Conservation (phyloP, 345 rosid genomes). For the Dovyalis caffra region DNA sequence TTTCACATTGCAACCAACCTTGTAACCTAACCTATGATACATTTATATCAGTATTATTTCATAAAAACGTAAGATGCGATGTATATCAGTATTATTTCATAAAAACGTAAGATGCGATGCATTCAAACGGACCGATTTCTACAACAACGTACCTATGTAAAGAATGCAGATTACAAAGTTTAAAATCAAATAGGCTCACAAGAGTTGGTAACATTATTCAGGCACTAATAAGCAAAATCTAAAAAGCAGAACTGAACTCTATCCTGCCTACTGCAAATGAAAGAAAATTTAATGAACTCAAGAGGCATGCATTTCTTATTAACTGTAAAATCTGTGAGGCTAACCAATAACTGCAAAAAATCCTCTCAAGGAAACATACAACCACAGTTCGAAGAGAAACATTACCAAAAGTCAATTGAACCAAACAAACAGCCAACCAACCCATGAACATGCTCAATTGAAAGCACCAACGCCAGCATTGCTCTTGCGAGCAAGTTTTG, state of each 20-base stretch:
- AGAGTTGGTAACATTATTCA: slow-evolving; percentile 1
- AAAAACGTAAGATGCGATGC: background rate
- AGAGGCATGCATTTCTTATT: slow-evolving; percentile 52
- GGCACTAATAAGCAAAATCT: background rate
- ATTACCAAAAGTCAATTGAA: slow-evolving; percentile 19
- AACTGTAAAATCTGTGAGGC: slow-evolving; percentile 25
- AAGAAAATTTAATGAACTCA: background rate
- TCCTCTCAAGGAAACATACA: slow-evolving; percentile 18
- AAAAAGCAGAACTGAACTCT: background rate
- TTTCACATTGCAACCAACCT: background rate
- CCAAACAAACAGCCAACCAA: slow-evolving; percentile 15
- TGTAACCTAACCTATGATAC: background rate
- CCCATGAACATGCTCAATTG: slow-evolving; percentile 37
- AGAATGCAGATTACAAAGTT: background rate
- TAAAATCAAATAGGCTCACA: background rate
- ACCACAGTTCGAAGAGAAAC: slow-evolving; percentile 23
- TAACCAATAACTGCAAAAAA: slow-evolving; percentile 25
- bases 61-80: background rate
- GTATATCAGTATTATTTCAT: background rate
- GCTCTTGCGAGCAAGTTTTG: slow-evolving; percentile 70
- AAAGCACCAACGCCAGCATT: slow-evolving; percentile 45
- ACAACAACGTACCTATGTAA: background rate
- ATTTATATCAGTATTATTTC: background rate
- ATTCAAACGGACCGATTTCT: background rate
- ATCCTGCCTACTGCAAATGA: background rate